Evolutionary conservation across 140 eudicot species (phyloP), one percentile per base, ranked within the genome.

Genomic region (Stevia rebaudiana): DNA sequence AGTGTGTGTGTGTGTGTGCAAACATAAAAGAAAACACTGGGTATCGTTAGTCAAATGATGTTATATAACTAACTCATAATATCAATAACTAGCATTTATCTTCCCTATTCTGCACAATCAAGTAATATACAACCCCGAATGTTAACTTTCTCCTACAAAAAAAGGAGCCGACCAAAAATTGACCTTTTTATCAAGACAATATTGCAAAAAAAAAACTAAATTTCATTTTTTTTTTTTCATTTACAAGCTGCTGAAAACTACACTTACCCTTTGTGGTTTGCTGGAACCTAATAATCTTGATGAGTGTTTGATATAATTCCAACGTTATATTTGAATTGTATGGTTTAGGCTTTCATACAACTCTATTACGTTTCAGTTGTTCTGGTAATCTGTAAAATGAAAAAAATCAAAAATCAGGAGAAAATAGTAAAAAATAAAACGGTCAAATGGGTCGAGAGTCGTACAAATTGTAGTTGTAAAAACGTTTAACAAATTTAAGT

Each of bases 371-470:
- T 43, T 79, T 76, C 66, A 54, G 50, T n/a, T 49, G 62, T 52
- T 76, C 70, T 33, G 31, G 74, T 44, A 72, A 69, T 78, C 85
- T 83, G 52, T 22, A 48, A 56, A 15, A 62, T 52, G 8, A 36
- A 42, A 33, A 58, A 63, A 36, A 2, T 11, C 1, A 55, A 8
- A 13, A 7, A 44, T 28, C 4, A 17, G n/a, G 11, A 19, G 4
- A 31, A 31, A 54, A 1, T 21, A 43, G 18, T 15, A 1, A 18
- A 40, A 7, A 44, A 1, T 25, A 10, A 18, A 5, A n/a, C n/a
- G 0, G 21, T 60, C 46, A 5, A 23, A 6, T 24, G 30, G 18
- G 17, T 17, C 41, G 8, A 36, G 8, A 36, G 41, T 36, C 44
- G 11, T 40, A 11, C 4, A 40, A 40, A 11, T 40, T 40, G 3